Evolutionary conservation across 2,329 filamentous ascomycete species (phyloP).

Genomic region (Curvularia lunata): DNA sequence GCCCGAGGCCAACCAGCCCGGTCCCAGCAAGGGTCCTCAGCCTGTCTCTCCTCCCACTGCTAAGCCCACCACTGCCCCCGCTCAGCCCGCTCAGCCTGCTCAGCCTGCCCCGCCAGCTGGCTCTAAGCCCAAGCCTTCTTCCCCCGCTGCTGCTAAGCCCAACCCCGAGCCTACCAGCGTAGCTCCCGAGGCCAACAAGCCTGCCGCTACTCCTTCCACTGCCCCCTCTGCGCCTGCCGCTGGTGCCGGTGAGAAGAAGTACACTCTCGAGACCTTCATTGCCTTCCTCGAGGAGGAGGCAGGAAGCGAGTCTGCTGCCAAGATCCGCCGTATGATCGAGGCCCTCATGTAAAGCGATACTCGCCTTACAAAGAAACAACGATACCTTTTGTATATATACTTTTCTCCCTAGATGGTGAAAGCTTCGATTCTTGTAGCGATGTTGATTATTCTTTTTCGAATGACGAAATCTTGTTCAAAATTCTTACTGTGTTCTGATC

Average conservation of each 20-base stretch:
- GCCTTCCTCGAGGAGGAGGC: slow-evolving; percentile 23
- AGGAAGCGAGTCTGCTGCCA: slow-evolving; percentile 18
- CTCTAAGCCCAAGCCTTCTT: not conserved
- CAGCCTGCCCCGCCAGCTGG: not conserved
- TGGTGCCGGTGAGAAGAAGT: slow-evolving; percentile 23
- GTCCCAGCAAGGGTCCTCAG: slow-evolving; percentile 19
- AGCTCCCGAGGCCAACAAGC: slow-evolving; percentile 13
- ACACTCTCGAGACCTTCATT: slow-evolving; percentile 27
- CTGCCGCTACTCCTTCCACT: too few species aligned
- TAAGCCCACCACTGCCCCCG: not conserved
- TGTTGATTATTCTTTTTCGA: slow-evolving; percentile 7
- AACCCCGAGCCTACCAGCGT: slow-evolving; percentile 13
- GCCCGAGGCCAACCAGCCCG: slow-evolving; percentile 19
- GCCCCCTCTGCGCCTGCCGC: slow-evolving; percentile 7
- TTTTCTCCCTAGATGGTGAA: slow-evolving; percentile 12
- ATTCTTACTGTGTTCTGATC: not conserved
- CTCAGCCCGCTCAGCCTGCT: not conserved
- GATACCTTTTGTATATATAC: slow-evolving; percentile 11
- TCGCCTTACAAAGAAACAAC: not conserved
- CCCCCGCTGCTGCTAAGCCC: not conserved
- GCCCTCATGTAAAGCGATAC: slow-evolving; percentile 13
- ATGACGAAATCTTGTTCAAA: slow-evolving; percentile 9
- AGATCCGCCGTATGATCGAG: slow-evolving; percentile 26
- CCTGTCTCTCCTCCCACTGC: slow-evolving; percentile 4
- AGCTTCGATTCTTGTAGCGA: slow-evolving; percentile 20